Conservation (phyloP, 352 stramenopile genomes). For the Blastocystis sp. region DNA sequence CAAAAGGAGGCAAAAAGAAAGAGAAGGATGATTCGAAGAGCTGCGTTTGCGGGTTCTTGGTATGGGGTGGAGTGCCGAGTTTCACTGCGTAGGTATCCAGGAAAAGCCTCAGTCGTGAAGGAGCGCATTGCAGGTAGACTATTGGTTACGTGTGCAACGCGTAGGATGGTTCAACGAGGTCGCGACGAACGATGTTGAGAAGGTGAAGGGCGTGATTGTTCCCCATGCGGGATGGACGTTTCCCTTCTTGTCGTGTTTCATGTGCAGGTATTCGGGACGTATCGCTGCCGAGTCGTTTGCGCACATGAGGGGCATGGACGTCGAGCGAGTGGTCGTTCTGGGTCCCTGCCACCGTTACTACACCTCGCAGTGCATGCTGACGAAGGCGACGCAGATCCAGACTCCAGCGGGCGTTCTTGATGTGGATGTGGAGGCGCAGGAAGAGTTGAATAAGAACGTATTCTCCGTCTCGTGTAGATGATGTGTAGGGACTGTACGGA, state of each 20-base stretch:
- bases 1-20: conserved; percentile 9
- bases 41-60: conserved; percentile 35
- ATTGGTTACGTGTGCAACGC: too few relatives aligned
- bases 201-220: conserved; percentile 54
- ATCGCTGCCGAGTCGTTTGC: conserved; percentile 64
- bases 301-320: conserved; percentile 16
- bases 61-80: not conserved
- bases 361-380: conserved; percentile 55
- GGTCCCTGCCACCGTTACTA: conserved; percentile 70
- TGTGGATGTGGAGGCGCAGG: conserved; percentile 54
- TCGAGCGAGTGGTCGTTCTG: conserved; percentile 63
- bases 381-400: conserved; percentile 37
- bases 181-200: not conserved
- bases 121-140: conserved; percentile 9
- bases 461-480: not conserved
- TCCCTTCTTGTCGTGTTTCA: not conserved
- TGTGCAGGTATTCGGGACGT: conserved; percentile 30
- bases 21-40: conserved; percentile 11
- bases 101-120: conserved; percentile 40
- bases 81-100: conserved; percentile 6
- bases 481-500: conserved; percentile 25
- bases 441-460: conserved; percentile 24
- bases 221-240: conserved; percentile 55
- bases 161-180: conserved; percentile 49
- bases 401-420: conserved; percentile 26